Conservation (phyloP, 139 green algal species). For the Axilococcus clingmanii region DNA sequence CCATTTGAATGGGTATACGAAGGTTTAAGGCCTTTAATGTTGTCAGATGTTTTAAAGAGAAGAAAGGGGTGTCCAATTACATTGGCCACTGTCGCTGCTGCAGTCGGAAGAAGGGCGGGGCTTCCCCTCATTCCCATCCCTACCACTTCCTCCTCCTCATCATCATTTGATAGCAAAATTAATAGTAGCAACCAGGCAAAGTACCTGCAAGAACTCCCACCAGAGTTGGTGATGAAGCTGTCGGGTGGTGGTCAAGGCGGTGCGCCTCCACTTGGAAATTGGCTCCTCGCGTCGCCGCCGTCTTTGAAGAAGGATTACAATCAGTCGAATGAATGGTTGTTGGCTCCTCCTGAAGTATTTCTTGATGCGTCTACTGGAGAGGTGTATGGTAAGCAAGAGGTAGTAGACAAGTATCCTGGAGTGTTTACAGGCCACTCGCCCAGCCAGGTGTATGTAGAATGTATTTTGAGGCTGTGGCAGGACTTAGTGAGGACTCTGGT, state of each 20-base stretch:
- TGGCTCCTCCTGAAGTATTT: too few relatives aligned
- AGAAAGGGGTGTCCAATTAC: constrained; percentile 29
- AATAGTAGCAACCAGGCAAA: too few relatives aligned
- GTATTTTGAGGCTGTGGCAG: background rate
- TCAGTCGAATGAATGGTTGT: too few relatives aligned
- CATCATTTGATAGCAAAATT: too few relatives aligned
- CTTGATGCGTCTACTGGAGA: too few relatives aligned
- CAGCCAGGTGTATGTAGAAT: constrained; percentile 31
- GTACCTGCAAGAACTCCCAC: constrained; percentile 9
- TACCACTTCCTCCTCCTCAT: too few relatives aligned
- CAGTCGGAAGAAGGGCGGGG: constrained; percentile 27
- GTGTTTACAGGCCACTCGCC: constrained; percentile 13
- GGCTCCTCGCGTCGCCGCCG: background rate
- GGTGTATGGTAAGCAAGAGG: constrained; percentile 11
- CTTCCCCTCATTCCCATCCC: constrained; percentile 24
- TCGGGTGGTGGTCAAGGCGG: constrained; percentile 11
- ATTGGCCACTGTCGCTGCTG: constrained; percentile 21
- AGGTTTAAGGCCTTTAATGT: constrained; percentile 44
- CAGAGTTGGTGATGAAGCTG: constrained; percentile 22
- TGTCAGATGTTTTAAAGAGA: constrained; percentile 23
- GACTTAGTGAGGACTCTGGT: background rate
- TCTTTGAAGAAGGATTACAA: background rate
- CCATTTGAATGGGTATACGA: constrained; percentile 79
- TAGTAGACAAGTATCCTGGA: background rate
- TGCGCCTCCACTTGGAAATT: constrained; percentile 1